A percentile compares a stretch with the other conserved stretches of the same genome.
These are phyloP conservation scores for Penicillium nordicum DNA, from an alignment of 2,329 filamentous ascomycete genomes.

Conservation along the genomic window DNA sequence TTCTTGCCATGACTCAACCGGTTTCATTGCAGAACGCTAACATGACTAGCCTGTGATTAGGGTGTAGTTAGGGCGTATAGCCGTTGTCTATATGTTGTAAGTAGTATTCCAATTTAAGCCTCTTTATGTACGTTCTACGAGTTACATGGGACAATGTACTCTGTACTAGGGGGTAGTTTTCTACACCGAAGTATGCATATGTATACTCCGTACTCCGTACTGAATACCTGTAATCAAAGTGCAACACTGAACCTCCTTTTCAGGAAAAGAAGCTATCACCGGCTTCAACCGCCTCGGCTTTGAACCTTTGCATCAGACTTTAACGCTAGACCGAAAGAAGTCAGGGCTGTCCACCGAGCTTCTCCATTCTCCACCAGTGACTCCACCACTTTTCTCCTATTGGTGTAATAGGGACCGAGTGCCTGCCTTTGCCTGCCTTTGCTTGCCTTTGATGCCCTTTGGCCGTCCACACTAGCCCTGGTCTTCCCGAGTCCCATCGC, in stretches of 20 bases:
- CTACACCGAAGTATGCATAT: not conserved
- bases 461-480: conserved; percentile 24
- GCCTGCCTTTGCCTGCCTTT: not conserved
- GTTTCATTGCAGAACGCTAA: not conserved
- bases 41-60: not conserved
- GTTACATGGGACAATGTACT: not conserved
- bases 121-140: not conserved
- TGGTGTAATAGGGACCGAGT: not conserved
- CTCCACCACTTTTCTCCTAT: conserved; percentile 2
- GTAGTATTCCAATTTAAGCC: not conserved
- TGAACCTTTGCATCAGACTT: conserved; percentile 13
- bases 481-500: conserved; percentile 29
- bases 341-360: conserved; percentile 5
- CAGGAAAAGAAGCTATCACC: conserved; percentile 13
- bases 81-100: not conserved
- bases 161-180: not conserved
- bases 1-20: not conserved
- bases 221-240: conserved; percentile 7
- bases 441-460: not conserved
- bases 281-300: conserved; percentile 28
- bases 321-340: conserved; percentile 6
- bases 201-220: not conserved
- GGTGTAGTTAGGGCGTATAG: not conserved
- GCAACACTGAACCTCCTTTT: conserved; percentile 9
- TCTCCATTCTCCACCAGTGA: conserved; percentile 5